Conservation (phyloP, 345 rosid genomes). For the Camelina neglecta region DNA sequence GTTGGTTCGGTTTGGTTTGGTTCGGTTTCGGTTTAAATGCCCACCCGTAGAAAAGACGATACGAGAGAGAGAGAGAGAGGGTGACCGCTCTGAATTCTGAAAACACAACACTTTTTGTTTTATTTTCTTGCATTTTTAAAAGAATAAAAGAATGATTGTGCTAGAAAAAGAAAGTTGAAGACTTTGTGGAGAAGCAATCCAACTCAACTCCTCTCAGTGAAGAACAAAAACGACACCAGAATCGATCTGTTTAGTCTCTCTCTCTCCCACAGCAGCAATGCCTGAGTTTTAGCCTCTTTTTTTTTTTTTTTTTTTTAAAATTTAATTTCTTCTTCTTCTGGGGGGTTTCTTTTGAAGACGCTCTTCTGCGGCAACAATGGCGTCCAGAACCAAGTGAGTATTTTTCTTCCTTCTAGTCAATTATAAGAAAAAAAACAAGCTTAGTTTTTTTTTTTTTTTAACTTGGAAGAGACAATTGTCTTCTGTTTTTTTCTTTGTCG, state of each 20-base stretch:
- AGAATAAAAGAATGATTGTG: not conserved
- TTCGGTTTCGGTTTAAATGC: too few relatives aligned
- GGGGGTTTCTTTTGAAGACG: slow-evolving; percentile 20
- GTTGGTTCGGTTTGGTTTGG: too few relatives aligned
- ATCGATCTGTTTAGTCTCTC: slow-evolving; percentile 37
- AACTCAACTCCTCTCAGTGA: slow-evolving; percentile 12
- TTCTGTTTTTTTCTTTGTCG: slow-evolving; percentile 27
- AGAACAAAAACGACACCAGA: slow-evolving; percentile 20
- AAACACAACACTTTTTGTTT: too few relatives aligned
- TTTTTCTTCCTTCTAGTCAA: not conserved
- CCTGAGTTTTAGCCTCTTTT: slow-evolving; percentile 24
- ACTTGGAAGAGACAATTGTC: slow-evolving; percentile 18
- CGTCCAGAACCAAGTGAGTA: slow-evolving; percentile 40
- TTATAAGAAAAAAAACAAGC: not conserved
- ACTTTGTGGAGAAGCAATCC: slow-evolving; percentile 46
- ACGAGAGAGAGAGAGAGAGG: slow-evolving; percentile 21
- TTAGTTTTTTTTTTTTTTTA: slow-evolving; percentile 6
- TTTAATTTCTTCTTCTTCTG: not conserved
- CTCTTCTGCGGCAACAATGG: slow-evolving; percentile 35
- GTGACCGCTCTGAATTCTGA: slow-evolving; percentile 38
- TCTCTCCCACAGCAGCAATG: slow-evolving; percentile 10
- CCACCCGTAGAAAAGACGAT: too few relatives aligned
- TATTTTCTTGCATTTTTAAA: not conserved
- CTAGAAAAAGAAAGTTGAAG: slow-evolving; percentile 20
- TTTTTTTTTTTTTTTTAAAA: too few relatives aligned